A percentile compares a stretch with the other conserved stretches of the same genome.
Conservation (phyloP, 805 yeast genomes). For the Zygoascus flipseniorum region DNA sequence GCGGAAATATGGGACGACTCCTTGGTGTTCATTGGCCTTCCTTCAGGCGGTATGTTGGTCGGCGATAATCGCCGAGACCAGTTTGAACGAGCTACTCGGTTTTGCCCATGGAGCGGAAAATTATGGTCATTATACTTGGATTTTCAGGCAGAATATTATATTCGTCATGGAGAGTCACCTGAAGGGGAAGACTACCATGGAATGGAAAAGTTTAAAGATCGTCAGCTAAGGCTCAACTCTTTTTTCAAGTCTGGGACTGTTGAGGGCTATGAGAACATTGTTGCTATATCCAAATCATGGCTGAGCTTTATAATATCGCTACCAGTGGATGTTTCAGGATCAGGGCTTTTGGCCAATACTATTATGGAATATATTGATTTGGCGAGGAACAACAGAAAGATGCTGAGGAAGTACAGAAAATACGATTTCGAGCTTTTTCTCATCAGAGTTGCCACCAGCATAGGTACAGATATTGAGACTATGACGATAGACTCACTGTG, state of each 20-base stretch:
- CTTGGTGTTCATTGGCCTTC: constrained; percentile 14
- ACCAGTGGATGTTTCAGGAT: not conserved
- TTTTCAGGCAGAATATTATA: constrained; percentile 5
- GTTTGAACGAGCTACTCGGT: constrained; percentile 15
- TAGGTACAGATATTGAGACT: not conserved
- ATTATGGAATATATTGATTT: too few relatives aligned
- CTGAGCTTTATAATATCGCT: not conserved
- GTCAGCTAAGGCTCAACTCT: not conserved
- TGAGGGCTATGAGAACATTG: not conserved
- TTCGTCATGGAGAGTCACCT: not conserved
- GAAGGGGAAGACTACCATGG: not conserved
- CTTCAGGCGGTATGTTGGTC: not conserved
- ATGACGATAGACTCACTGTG: not conserved
- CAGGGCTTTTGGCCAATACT: too few relatives aligned
- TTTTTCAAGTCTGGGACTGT: not conserved
- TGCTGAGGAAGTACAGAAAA: not conserved
- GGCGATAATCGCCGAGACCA: not conserved
- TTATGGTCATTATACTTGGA: constrained; percentile 20
- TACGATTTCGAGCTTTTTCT: not conserved
- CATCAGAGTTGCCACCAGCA: not conserved
- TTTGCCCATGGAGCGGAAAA: constrained; percentile 21
- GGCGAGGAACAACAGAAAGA: too few relatives aligned
- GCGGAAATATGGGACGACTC: constrained; percentile 25
- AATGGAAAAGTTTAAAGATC: not conserved
- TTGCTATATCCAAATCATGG: not conserved